Conservation (phyloP, 1,284 basidiomycete genomes). For the Pseudozyma pruni region DNA sequence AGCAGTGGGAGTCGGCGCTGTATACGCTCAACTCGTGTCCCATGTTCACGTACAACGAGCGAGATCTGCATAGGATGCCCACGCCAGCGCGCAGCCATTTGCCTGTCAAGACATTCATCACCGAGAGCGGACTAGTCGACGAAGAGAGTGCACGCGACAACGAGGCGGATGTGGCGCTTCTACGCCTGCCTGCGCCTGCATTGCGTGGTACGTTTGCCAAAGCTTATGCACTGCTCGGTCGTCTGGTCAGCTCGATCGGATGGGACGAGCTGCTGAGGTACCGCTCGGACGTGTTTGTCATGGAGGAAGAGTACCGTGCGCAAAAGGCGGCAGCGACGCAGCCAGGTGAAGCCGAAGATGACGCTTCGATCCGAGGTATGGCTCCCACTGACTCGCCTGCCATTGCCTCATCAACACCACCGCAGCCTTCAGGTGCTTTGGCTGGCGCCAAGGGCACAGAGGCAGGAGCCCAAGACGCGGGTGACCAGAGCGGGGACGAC, state of each 20-base stretch:
- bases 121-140: constrained; percentile 75
- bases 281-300: constrained; percentile 94
- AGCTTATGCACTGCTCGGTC: constrained; percentile 88
- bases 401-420: constrained; percentile 34
- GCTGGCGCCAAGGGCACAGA: constrained; percentile 13
- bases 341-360: constrained; percentile 24
- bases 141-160: constrained; percentile 78
- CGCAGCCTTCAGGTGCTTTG: constrained; percentile 9
- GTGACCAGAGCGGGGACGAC: constrained; percentile 34
- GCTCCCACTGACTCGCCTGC: constrained; percentile 34
- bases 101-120: constrained; percentile 85
- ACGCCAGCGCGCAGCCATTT: constrained; percentile 84
- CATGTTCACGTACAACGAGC: constrained; percentile 99
- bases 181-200: constrained; percentile 91
- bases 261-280: constrained; percentile 98
- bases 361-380: constrained; percentile 26
- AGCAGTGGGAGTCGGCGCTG: constrained; percentile 84
- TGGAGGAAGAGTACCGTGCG: constrained; percentile 96
- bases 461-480: constrained; percentile 8
- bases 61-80: constrained; percentile 89
- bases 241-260: constrained; percentile 89
- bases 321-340: constrained; percentile 69
- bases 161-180: constrained; percentile 92
- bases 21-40: constrained; percentile 98
- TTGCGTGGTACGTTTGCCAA: constrained; percentile 94